Base-by-base conservation (phyloP, 108 stramenopile genomes). In the Cyclostephanos invisitatus region DNA sequence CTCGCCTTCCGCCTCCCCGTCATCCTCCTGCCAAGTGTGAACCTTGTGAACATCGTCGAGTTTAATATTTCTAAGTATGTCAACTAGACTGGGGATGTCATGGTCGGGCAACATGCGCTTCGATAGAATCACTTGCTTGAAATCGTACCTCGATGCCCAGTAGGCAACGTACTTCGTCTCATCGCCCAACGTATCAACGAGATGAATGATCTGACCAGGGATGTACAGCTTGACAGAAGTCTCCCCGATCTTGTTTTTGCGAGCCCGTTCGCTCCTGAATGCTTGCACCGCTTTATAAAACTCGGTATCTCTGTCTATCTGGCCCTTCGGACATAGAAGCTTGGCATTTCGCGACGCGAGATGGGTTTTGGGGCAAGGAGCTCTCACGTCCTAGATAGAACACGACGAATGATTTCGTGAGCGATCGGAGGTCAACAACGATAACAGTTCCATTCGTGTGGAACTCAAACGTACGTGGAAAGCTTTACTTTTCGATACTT, bases 101-200 rank as follows among this genome's bases (percentile, higher is more conserved):
- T 81, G 80, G 55, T 81, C 80, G 10, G 73, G 50, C 0, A 81
- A 47, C 80, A 81, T 75, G 32, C 57, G 62, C 4, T 11, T 42
- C 9, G 80, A 81, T 42, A 81, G 20, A 18, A 75, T 66, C 5
- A 81, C 80, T 67, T 74, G 74, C 17, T 81, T 81, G 68, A 81
- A 81, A 37, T 81, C 80, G 58, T 81, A 81, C 24, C 64, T 62
- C 28, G 68, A 70, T 17, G 73, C 80, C 73, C 73, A 81, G 60
- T 81, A 81, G 17, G 80, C 73, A 42, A 81, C 73, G 55, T 74
- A 81, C 35, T 69, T 75, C 18, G 64, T 75, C 50, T 70, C 73
- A 36, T 81, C 80, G 15, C 74, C 80, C 17, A 22, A 55, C 15
- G 80, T 75, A 60, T 81, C 80, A 7, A 81, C 80, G 28, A 81